Percentiles rank a stretch among this genome's conserved stretches.
phyloP scores from a whole-genome alignment of 2,329 filamentous ascomycete genomes.

The Hirsutella rhossiliensis region DNA sequence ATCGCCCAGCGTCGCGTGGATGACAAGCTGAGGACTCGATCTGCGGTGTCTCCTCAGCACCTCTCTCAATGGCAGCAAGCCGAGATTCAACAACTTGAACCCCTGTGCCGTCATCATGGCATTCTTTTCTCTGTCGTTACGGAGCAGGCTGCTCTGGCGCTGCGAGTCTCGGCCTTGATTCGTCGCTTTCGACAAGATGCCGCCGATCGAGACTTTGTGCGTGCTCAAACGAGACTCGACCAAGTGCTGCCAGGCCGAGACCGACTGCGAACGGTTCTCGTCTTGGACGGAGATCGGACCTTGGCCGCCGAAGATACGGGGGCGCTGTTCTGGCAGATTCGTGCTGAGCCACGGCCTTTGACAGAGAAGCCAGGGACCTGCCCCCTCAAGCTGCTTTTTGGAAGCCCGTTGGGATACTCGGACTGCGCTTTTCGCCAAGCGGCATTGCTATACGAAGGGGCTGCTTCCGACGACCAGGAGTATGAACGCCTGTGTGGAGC shows the following conservation, averaged over 20 bases:
- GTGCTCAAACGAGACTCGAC: conserved; percentile 20
- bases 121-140: conserved; percentile 32
- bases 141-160: conserved; percentile 12
- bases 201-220: conserved; percentile 19
- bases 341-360: background rate
- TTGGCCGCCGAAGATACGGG: conserved; percentile 38
- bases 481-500: conserved; percentile 33
- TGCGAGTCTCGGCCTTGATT: conserved; percentile 2
- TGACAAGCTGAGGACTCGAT: conserved; percentile 26
- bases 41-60: conserved; percentile 18
- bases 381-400: conserved; percentile 33
- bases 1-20: conserved; percentile 23
- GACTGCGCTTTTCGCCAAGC: conserved; percentile 44
- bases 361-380: background rate
- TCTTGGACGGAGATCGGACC: conserved; percentile 48
- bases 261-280: conserved; percentile 30
- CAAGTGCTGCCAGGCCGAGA: conserved; percentile 11
- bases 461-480: conserved; percentile 11
- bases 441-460: conserved; percentile 38
- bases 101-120: conserved; percentile 27
- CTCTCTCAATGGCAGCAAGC: conserved; percentile 33
- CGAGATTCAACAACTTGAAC: conserved; percentile 30
- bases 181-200: conserved; percentile 4
- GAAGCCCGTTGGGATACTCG: conserved; percentile 32
- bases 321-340: conserved; percentile 33